Evolutionary conservation across 1,139 yeast genomes (phyloP).

Genomic region (Geotrichum australiense): DNA sequence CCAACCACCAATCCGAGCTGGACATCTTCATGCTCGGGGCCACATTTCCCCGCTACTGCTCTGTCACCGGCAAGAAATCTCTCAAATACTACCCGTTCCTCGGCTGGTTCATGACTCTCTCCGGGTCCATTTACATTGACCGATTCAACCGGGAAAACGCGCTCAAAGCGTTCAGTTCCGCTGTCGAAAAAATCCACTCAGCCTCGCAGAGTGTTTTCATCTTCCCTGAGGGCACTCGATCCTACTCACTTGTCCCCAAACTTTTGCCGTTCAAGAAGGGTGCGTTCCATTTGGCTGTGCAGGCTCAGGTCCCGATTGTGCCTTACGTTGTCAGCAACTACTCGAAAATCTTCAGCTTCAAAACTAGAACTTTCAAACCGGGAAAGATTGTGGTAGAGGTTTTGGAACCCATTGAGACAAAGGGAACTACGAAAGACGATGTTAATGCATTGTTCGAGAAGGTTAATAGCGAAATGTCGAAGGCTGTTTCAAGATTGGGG

Average conservation of each 20-base stretch:
- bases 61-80: constrained; percentile 87
- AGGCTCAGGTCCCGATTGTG: constrained; percentile 80
- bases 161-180: constrained; percentile 62
- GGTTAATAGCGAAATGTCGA: constrained; percentile 36
- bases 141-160: constrained; percentile 73
- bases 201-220: constrained; percentile 64
- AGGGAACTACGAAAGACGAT: constrained; percentile 51
- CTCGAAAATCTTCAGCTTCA: constrained; percentile 60
- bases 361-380: constrained; percentile 39
- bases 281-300: constrained; percentile 94
- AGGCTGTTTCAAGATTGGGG: constrained; percentile 32
- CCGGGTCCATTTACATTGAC: constrained; percentile 88
- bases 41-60: constrained; percentile 79
- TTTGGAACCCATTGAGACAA: constrained; percentile 58
- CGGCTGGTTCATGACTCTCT: constrained; percentile 93
- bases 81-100: constrained; percentile 82
- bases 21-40: constrained; percentile 77
- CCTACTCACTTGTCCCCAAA: constrained; percentile 61
- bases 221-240: constrained; percentile 93
- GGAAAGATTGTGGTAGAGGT: constrained; percentile 64
- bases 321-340: constrained; percentile 88
- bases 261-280: constrained; percentile 93
- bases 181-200: constrained; percentile 53
- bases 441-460: constrained; percentile 44
- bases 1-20: constrained; percentile 85